Evolutionary conservation across 805 yeast genomes (phyloP), one percentile per base, ranked within the genome.

Genomic region (Candida qinlingensis): DNA sequence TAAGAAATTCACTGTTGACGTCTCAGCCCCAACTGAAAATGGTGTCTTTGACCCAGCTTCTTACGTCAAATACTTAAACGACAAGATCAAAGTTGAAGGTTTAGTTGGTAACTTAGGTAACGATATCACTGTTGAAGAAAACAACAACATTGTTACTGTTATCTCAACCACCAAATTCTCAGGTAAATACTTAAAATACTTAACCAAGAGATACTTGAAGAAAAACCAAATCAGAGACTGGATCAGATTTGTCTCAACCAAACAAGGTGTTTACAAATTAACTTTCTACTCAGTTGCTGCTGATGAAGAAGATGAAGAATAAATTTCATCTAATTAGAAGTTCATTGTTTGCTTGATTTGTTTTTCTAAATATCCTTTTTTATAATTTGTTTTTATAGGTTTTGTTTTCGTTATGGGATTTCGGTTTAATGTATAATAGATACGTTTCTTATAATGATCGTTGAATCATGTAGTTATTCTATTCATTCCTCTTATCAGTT

Each of bases 181-280:
- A 64, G 99, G 99, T 80, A 92, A 95, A 81, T 94, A 94, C 96
- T 85, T 92, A 75, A 94, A 95, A 83, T 94, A 94, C 95, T 81
- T 94, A 74, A 88, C 98, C 71, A 95, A 94, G 90, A 92, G 96
- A 83, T 94, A 88, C 94, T 88, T 94, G 79, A 95, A 92, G 96
- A 94, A 94, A 88, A 89, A 91, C 92, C 96, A 88, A 80, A 87
- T 92, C 81, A 90, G 97, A 83, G 98, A 94, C 83, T 92, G 98
- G 98, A 91, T 92, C 78, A 94, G 98, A 84, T 91, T 92, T 70
- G 96, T 92, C 63, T 87, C 98, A 61, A 84, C 86, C 71, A 86
- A 90, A 81, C 87, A 87, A 77, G 88, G 91, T 85, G 84, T 82
- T 75, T 94, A 94, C 88, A 87, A 87, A 76, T 83, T 92, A 81